Conservation (phyloP, 1,284 basidiomycete species). For the Leccinum griseonigrum region DNA sequence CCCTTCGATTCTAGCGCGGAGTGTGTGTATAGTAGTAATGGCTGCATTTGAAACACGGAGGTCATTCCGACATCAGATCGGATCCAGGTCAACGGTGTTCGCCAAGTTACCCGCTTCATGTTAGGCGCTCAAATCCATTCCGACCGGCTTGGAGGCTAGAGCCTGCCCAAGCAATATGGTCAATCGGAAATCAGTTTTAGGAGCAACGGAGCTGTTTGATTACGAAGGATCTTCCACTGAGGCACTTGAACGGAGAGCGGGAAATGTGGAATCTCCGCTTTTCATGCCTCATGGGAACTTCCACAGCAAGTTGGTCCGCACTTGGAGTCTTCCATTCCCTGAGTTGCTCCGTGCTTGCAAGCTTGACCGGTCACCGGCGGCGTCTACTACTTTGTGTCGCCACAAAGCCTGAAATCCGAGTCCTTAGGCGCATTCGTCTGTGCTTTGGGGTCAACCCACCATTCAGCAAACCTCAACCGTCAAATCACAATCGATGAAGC, state of each 20-base stretch:
- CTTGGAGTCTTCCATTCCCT: background rate
- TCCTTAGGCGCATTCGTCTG: background rate
- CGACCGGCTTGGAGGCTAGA: background rate
- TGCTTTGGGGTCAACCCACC: background rate
- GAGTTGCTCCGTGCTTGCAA: background rate
- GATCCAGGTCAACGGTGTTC: background rate
- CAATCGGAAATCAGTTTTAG: background rate
- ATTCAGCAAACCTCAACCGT: background rate
- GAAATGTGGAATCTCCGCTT: conserved; percentile 8
- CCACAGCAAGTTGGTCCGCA: background rate
- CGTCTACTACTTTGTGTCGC: background rate
- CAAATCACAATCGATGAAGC: background rate
- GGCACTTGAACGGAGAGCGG: conserved; percentile 1
- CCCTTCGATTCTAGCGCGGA: background rate
- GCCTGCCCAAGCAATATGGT: background rate
- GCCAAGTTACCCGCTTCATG: background rate
- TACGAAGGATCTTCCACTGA: background rate
- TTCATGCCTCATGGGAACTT: background rate
- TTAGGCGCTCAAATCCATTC: background rate
- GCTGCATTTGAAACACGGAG: conserved; percentile 1
- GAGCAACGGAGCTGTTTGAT: background rate
- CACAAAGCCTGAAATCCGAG: background rate
- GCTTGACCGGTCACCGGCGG: background rate
- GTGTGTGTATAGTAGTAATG: background rate
- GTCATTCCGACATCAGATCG: conserved; percentile 1